Conservation (phyloP, 2,329 filamentous ascomycete species). For the Trichoderma sp. region DNA sequence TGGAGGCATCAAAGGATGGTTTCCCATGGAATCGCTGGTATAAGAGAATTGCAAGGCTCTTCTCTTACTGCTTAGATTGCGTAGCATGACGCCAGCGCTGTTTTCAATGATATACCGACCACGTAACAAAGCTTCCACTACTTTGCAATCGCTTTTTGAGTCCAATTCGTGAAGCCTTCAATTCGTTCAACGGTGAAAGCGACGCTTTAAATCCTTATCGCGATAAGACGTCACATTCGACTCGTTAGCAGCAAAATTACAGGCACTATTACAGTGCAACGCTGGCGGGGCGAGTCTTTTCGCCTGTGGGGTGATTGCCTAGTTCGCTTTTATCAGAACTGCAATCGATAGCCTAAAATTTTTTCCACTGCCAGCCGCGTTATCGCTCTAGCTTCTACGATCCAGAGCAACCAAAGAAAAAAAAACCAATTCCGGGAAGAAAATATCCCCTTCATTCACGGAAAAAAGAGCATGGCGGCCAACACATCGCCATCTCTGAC, state of each 20-base stretch:
- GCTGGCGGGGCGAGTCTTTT: not conserved
- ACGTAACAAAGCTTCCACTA: too few species aligned
- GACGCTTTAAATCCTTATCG: not conserved
- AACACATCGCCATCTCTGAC: slow-evolving; percentile 58
- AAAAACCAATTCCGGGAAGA: not conserved
- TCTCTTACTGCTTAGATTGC: not conserved
- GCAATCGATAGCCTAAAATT: slow-evolving; percentile 10
- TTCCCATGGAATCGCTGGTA: not conserved
- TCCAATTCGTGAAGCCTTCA: not conserved
- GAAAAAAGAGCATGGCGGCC: slow-evolving; percentile 31
- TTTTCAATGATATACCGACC: not conserved
- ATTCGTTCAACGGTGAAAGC: not conserved
- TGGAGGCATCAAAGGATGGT: not conserved
- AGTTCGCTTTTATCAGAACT: not conserved
- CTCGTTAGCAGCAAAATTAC: not conserved
- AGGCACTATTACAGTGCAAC: not conserved
- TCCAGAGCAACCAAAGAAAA: not conserved
- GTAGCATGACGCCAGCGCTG: not conserved
- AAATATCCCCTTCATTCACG: not conserved
- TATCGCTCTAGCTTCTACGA: slow-evolving; percentile 10
- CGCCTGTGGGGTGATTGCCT: slow-evolving; percentile 9
- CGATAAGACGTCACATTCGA: not conserved
- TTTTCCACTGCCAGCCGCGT: slow-evolving; percentile 4
- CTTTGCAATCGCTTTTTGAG: not conserved
- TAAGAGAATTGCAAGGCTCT: not conserved